Base-by-base conservation (phyloP, 1,284 basidiomycete genomes). In the Mixia osmundae region DNA sequence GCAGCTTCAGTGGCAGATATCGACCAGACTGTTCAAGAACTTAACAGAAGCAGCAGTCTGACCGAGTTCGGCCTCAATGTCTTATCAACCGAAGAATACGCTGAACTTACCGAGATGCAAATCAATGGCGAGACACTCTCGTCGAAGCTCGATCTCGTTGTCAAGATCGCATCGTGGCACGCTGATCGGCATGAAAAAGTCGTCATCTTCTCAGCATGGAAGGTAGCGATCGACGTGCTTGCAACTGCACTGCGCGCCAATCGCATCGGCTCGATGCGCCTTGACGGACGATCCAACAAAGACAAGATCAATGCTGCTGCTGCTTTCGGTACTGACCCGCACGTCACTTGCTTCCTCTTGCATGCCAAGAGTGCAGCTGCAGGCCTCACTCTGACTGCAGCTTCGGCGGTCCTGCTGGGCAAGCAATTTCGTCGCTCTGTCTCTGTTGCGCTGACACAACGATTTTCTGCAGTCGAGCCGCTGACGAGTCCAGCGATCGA, bases 131-230 rank as follows among this genome's bases (percentile, higher is more conserved):
- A n/a, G n/a, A n/a, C n/a, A n/a, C n/a, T n/a, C n/a, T n/a, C n/a
- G n/a, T n/a, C n/a, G n/a, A n/a, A n/a, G n/a, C n/a, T n/a, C n/a
- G n/a, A n/a, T n/a, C n/a, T n/a, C n/a, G n/a, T n/a, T n/a, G n/a
- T n/a, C n/a, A n/a, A n/a, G n/a, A n/a, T n/a, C n/a, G n/a, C n/a
- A n/a, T n/a, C n/a, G n/a, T n/a, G n/a, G n/a, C n/a, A n/a, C n/a
- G n/a, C n/a, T n/a, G n/a, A n/a, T n/a, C n/a, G n/a, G n/a, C n/a
- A n/a, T n/a, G 44, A 42, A 26, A 51, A 51, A 30, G 33, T 49
- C 21, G 44, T 51, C 30, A 38, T 51, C 26, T 49, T 48, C 29
- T 41, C 39, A 6, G 41, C 35, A 3, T 50, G 47, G 48, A 26
- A 35, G 22, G 45, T 45, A 4, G 43, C 43, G 7, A 31, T 47